Base-by-base conservation (phyloP, 176 grass and related monocot genomes). In the Tillandsia leiboldiana region DNA sequence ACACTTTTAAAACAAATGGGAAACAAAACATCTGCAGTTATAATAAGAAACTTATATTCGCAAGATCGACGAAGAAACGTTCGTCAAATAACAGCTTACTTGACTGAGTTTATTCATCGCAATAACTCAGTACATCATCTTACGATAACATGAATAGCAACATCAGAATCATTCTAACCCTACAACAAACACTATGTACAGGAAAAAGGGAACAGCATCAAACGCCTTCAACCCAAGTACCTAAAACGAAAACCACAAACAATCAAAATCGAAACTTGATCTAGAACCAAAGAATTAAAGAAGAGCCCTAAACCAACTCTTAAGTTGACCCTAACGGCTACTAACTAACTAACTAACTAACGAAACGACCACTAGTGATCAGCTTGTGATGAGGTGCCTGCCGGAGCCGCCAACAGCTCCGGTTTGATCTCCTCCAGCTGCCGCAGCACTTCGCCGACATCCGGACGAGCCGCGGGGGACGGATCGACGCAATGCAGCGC, bases 391-490 rank as follows among this genome's bases (percentile, higher is more conserved):
- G 33, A 42, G 6, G 51, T 3, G 10, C 10, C 56, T 8, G 14
- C 33, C 56, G 66, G 66, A 20, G 83, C 81, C 48, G 81, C 76
- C 2, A 70, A 84, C 11, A 90, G 14, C 0, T 88, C 88, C 0
- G 95, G 90, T 10, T 80, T 90, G 84, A 99, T 99, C 79, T 91
- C 84, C 75, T 94, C 95, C 49, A 99, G 81, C 74, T 99, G 90
- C 75, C 70, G 73, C 49, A 99, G 80, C 0, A 94, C 80, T 74
- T 99, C 84, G 56, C 84, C 72, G 1, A 78, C 90, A 64, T 99
- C 95, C 1, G 87, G 95, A 51, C 95, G 68, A 29, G 80, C 86
- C 3, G 78, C 75, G 0, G 95, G 78, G 2, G 82, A 94, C 11
- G 87, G 84, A 74, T 99, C 87, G 22, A 99, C 87, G 48, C 95